Evolutionary conservation across 2,329 filamentous ascomycete species (phyloP).

Genomic region (Aspergillus japonicus): DNA sequence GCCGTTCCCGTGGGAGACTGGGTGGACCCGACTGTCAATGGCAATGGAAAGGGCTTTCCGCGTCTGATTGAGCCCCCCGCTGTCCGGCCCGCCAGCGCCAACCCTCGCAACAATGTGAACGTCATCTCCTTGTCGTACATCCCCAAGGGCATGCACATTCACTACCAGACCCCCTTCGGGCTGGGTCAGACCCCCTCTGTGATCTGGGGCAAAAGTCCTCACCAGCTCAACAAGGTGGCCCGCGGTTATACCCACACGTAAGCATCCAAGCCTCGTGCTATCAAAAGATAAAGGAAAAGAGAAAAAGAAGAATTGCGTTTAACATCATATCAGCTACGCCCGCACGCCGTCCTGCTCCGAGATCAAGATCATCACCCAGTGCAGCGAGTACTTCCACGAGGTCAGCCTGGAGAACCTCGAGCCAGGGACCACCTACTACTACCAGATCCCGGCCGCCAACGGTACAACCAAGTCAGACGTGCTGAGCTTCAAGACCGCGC

Average conservation of each 20-base stretch:
- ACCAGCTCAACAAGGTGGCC: constrained; percentile 36
- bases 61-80: constrained; percentile 53
- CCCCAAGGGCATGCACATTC: constrained; percentile 52
- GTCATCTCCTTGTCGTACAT: constrained; percentile 52
- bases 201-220: constrained; percentile 43
- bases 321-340: constrained; percentile 40
- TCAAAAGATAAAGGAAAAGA: no score
- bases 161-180: constrained; percentile 56
- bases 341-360: constrained; percentile 53
- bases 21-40: constrained; percentile 52
- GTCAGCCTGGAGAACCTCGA: constrained; percentile 46
- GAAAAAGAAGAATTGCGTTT: no score
- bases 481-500: constrained; percentile 49
- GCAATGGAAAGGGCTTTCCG: constrained; percentile 54
- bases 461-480: constrained; percentile 51
- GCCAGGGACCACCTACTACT: constrained; percentile 52
- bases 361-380: constrained; percentile 47
- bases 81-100: constrained; percentile 44
- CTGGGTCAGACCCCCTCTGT: constrained; percentile 47
- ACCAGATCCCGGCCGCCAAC: constrained; percentile 51
- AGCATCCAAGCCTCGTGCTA: constrained; percentile 4
- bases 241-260: constrained; percentile 45
- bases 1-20: constrained; percentile 52
- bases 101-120: constrained; percentile 54
- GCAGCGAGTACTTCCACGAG: constrained; percentile 54